Evolutionary conservation across 352 stramenopile genomes (phyloP), one percentile per base, ranked within the genome.

Genomic region (Pythium phragmiticola): DNA sequence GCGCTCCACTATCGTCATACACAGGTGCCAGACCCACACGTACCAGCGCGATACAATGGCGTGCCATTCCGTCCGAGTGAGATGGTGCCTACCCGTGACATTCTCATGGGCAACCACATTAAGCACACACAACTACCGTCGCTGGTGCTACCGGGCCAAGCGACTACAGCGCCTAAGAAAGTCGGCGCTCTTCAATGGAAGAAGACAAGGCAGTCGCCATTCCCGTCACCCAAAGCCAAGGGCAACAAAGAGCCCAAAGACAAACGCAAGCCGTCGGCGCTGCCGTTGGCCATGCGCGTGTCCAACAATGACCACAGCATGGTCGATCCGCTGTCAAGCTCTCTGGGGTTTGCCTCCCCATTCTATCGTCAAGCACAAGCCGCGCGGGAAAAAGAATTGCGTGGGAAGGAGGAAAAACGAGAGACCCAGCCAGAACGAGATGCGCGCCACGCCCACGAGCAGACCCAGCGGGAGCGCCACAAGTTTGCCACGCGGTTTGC

Each of bases 31-130:
- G 80, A 89, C 36, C 80, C 78, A 13, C 72, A 88, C 52, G 48
- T 89, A 6, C 80, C 80, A 19, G 80, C 80, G 7, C 66, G 80
- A 39, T 87, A 87, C 65, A 89, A 89, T 30, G 75, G 75, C 28
- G 60, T 89, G 33, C 76, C 80, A n/a, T 89, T 82, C 60, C 78
- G 64, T 37, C 66, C 73, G 28, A 87, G 77, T 51, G 70, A 87
- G 54, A 75, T 89, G n/a, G 85, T 70, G 41, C 68, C 73, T 5
- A 87, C 70, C 21, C 74, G 62, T 13, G 80, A 89, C 14, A 84
- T 89, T 57, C 36, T 89, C 23, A 72, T 75, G 37, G 63, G 71
- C 26, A 55, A 74, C 4, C 80, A 84, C 64, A 72, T 68, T 26
- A 86, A 82, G 26, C 57, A 76, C 30, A 88, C 68, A 0, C 77